Base-by-base conservation (phyloP, 169 alveolate species). In the Pseudocohnilembus persalinus region DNA sequence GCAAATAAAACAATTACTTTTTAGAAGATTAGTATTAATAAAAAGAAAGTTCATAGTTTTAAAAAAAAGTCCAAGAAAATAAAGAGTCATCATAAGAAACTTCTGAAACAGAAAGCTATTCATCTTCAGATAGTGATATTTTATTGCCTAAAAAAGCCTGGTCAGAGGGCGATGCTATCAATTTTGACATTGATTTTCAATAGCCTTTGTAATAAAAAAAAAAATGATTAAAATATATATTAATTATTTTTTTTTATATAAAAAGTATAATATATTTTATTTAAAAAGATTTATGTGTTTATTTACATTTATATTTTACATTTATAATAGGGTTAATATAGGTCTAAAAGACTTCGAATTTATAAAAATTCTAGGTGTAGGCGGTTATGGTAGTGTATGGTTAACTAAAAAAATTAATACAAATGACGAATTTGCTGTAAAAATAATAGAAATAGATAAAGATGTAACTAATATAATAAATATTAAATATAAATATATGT, bases 301-400 rank as follows among this genome's bases (percentile, higher is more conserved):
- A 49, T 49, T 49, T 49, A 11, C 4, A 11, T 49, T 79, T 0
- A 79, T 33, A 25, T 79, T 79, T 26, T 31, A 31, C 29, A n/a
- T 29, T 63, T 31, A 84, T 31, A 31, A 68, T 79, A 85, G 82
- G 1, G 80, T 86, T 81, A 82, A 72, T 65, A 32, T 86, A 35
- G 87, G 90, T 25, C 33, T 86, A 20, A 74, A 79, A 86, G 90
- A 86, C 64, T 85, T 89, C 78, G 93, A 89, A 75, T 89, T 89
- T 72, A 77, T 79, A 82, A 82, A 81, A 31, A 76, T 89, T 27
- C 68, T 89, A 26, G 93, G 93, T 0, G 85, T 83, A 0, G 93
- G 93, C 24, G 93, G 89, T 20, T 89, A 81, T 79, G 93, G 93
- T 27, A 81, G 88, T 32, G 93, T 89, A 26, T 89, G 93, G 93